phyloP scores from a whole-genome alignment of 2,329 filamentous ascomycete species.

The Lizonia empirigonia region DNA sequence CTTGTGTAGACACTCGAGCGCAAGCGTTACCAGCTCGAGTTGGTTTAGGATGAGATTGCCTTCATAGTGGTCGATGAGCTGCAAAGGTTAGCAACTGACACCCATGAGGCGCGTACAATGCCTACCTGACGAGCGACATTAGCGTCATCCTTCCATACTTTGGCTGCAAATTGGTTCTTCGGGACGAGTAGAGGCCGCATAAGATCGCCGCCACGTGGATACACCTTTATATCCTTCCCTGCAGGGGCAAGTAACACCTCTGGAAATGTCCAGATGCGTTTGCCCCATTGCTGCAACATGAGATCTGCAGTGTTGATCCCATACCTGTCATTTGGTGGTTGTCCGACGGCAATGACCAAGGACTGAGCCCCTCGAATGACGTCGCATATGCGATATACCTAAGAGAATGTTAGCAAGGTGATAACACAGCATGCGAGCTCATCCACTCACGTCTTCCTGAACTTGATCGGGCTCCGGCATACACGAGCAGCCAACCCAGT shows the following conservation, averaged over 20 bases:
- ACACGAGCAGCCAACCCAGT: slow-evolving; percentile 54
- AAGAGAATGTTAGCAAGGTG: background rate
- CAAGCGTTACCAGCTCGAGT: slow-evolving; percentile 51
- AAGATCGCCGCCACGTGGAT: slow-evolving; percentile 36
- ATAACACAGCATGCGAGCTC: background rate
- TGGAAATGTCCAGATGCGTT: slow-evolving; percentile 55
- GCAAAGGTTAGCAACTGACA: slow-evolving; percentile 11
- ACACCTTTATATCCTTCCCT: slow-evolving; percentile 40
- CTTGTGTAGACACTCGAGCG: slow-evolving; percentile 50
- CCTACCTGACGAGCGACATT: slow-evolving; percentile 38
- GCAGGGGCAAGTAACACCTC: slow-evolving; percentile 49
- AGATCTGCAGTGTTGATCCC: slow-evolving; percentile 32
- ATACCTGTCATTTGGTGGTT: slow-evolving; percentile 24
- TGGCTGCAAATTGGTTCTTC: slow-evolving; percentile 51
- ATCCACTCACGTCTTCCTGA: slow-evolving; percentile 33
- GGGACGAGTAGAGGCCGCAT: slow-evolving; percentile 32
- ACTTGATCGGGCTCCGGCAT: slow-evolving; percentile 46
- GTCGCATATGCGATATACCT: slow-evolving; percentile 55
- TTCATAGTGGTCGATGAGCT: slow-evolving; percentile 57
- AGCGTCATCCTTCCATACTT: slow-evolving; percentile 50
- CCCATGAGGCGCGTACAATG: background rate
- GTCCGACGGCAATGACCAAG: slow-evolving; percentile 51
- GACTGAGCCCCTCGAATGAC: slow-evolving; percentile 52
- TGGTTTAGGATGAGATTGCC: slow-evolving; percentile 49
- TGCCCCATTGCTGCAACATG: slow-evolving; percentile 53